Evolutionary conservation across 2,329 filamentous ascomycete genomes (phyloP), one percentile per base, ranked within the genome.

Genomic region (Fusarium solani-melongenae): DNA sequence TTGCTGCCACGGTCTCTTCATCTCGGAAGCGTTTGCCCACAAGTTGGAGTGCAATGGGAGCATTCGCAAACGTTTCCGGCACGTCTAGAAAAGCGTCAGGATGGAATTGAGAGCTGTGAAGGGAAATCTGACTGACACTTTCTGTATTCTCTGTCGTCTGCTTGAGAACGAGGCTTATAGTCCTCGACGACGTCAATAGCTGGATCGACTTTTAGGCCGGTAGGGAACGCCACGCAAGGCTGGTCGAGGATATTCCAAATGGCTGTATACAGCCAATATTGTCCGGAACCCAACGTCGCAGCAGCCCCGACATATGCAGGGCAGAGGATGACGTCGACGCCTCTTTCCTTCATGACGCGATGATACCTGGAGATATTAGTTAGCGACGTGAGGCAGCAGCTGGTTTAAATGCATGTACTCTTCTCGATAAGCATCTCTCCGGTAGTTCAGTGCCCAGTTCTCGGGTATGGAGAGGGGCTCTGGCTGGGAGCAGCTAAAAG

Each of bases 231-330:
- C 9, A 71, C 65, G 29, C 65, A 75, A 1, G 79, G 79, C 14
- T 78, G 74, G 39, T 82, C 80, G 2, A 82, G 77, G 5, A 80
- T 73, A 38, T 82, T 82, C 76, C 78, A 82, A 24, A 80, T 76
- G 4, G 76, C 73, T 1, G 80, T 82, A 60, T 82, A 82, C 24
- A 65, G 63, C 67, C 72, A 79, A 46, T 79, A 79, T 14, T 75
- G 71, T 5, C 72, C 63, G 17, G 73, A 29, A 17, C 44, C 44
- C 44, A 49, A 49, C 24, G n/a, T 12, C 4, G 27, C 24, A 20
- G 27, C 49, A n/a, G 29, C 44, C n/a, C 49, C 49, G 7, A 55
- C 49, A 22, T 55, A 49, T 11, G 44, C 24, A 49, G 49, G 49
- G 44, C 44, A 27, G 9, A 29, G 44, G 44, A 49, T 49, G 24